Percentiles rank a stretch among this genome's conserved stretches.
Conservation (phyloP, 768 basidiomycete species). For the Piloderma croceum region DNA sequence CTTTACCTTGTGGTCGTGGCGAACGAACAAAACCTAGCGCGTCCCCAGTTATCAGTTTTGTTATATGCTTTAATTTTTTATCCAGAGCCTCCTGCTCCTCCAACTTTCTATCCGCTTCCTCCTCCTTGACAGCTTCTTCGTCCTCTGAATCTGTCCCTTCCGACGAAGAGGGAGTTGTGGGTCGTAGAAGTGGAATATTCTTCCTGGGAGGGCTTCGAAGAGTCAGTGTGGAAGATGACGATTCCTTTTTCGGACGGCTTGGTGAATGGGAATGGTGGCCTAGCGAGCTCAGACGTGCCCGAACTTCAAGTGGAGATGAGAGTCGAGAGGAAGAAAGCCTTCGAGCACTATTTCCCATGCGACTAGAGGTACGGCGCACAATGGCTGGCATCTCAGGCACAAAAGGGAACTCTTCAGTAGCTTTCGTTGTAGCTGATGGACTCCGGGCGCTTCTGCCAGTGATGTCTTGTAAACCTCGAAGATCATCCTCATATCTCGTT, state of each 20-base stretch:
- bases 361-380: not conserved
- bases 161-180: slow-evolving; percentile 41
- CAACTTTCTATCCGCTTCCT: slow-evolving; percentile 59
- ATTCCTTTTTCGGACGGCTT: slow-evolving; percentile 47
- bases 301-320: slow-evolving; percentile 55
- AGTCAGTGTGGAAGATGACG: slow-evolving; percentile 69
- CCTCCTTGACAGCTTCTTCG: slow-evolving; percentile 58
- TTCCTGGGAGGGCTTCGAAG: slow-evolving; percentile 47
- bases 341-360: slow-evolving; percentile 19
- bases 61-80: slow-evolving; percentile 61
- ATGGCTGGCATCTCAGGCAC: not conserved
- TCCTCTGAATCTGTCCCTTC: slow-evolving; percentile 52
- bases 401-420: slow-evolving; percentile 20
- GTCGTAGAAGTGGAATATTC: slow-evolving; percentile 16
- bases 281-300: slow-evolving; percentile 67
- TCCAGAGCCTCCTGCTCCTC: slow-evolving; percentile 67
- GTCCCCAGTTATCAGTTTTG: slow-evolving; percentile 70
- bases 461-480: slow-evolving; percentile 71
- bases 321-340: slow-evolving; percentile 41
- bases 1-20: slow-evolving; percentile 18
- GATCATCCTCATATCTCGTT: slow-evolving; percentile 79
- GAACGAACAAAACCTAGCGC: slow-evolving; percentile 60
- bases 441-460: slow-evolving; percentile 54
- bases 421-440: slow-evolving; percentile 30
- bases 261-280: slow-evolving; percentile 48